Base-by-base conservation (phyloP, 2,329 filamentous ascomycete genomes). In the Chrysoporthe puriensis region DNA sequence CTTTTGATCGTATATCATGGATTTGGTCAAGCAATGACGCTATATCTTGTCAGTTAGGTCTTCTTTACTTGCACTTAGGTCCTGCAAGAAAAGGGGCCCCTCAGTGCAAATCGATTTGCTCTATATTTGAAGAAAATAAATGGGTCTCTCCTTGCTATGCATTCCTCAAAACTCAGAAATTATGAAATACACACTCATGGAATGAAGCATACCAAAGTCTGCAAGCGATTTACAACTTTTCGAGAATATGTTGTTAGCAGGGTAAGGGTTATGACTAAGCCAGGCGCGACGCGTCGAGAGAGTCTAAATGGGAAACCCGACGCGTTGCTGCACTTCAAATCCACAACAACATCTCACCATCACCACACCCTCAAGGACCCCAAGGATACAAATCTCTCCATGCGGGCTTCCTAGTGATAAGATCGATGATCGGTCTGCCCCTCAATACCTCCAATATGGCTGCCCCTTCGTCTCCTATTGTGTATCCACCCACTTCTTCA, bases 401-500 rank as follows among this genome's bases (percentile, higher is more conserved):
- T 56, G 48, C 34, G 32, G 48, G n/a, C 48, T 44, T 18, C 48
- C 18, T 9, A 46, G 14, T 21, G 21, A 54, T 54, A 54, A 6
- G 16, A 6, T 14, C 18, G 9, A 42, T 16, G 16, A 42, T 7
- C 7, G 21, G 26, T 21, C 16, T 62, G 46, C 54, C 3, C 26
- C 36, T 40, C 1, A 18, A 60, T 9, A 11, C 34, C 1, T 9
- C 43, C 66, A 71, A 60, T 42, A 74, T 75, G 73, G 64, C 72
- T 6, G 64, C 70, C 0, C 70, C 73, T 32, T 76, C 74, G 0
- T 75, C 74, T 11, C 74, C 74, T 1, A 71, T 76, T 57, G 64
- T 70, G 18, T 75, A 72, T 43, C 74, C 74, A 2, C 63, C 71
- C 11, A 75, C 71, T 56, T 73, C 74, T 40, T 77, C 78, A 61